These are phyloP conservation scores for Eutrema yunnanense DNA, from an alignment of 345 rosid genomes.

Conservation along the genomic window DNA sequence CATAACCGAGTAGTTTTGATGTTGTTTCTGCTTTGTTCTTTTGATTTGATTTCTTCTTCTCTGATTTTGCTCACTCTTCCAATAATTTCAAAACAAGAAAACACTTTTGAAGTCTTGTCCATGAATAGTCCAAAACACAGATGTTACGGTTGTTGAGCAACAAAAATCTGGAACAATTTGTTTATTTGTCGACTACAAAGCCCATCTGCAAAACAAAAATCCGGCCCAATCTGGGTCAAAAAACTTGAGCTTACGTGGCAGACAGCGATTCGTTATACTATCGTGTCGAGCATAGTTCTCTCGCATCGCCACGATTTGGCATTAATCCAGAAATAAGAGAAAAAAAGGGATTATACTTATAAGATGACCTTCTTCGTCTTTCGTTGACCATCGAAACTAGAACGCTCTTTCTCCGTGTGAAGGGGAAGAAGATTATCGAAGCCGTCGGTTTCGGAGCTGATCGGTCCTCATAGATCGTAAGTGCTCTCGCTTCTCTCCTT, in stretches of 20 bases:
- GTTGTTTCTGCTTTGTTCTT: no score
- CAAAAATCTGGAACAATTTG: not conserved
- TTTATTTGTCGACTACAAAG: not conserved
- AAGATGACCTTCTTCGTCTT: constrained; percentile 25
- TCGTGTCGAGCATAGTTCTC: constrained; percentile 23
- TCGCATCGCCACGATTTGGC: constrained; percentile 22
- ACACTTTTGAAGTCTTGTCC: no score
- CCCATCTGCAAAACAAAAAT: not conserved
- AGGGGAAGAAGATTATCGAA: not conserved
- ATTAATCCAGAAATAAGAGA: not conserved
- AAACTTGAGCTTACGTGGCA: constrained; percentile 4
- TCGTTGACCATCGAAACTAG: constrained; percentile 29
- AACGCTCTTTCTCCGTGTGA: constrained; percentile 27
- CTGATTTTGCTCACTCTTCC: no score
- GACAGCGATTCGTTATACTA: constrained; percentile 12
- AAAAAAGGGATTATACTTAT: not conserved
- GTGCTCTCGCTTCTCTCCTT: not conserved
- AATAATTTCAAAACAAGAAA: no score
- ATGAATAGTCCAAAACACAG: no score
- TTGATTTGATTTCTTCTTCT: no score
- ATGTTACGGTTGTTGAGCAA: no score
- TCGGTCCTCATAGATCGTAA: constrained; percentile 12
- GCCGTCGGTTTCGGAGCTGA: constrained; percentile 19
- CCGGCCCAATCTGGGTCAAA: constrained; percentile 9
- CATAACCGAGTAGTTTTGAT: no score